phyloP scores from a whole-genome alignment of 495 filamentous ascomycete species.

The Pseudoneurospora amorphoporcata region DNA sequence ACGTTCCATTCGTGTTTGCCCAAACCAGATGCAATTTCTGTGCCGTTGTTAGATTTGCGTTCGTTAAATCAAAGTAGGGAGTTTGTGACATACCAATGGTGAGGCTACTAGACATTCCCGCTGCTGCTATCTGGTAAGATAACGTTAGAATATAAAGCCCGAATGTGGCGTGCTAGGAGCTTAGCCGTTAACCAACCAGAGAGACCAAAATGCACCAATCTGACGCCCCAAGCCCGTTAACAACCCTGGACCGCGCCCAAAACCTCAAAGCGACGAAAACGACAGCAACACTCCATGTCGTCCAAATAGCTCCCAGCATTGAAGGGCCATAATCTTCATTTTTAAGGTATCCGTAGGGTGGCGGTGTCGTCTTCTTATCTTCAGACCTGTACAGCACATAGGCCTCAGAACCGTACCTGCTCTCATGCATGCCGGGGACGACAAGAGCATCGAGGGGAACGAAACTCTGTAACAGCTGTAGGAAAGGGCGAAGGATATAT shows the following conservation, averaged over 20 bases:
- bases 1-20: constrained; percentile 17
- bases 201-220: constrained; percentile 14
- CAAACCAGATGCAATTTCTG: constrained; percentile 13
- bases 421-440: neutral
- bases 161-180: neutral
- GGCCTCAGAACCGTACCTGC: neutral
- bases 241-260: constrained; percentile 14
- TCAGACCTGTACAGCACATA: neutral
- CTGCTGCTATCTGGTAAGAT: constrained; percentile 4
- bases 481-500: neutral
- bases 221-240: constrained; percentile 5
- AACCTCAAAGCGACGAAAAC: constrained; percentile 13
- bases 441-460: neutral
- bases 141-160: neutral
- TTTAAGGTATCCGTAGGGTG: neutral
- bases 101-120: neutral
- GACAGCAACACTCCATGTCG: constrained; percentile 10
- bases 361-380: neutral
- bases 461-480: neutral
- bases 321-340: constrained; percentile 4
- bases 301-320: constrained; percentile 5
- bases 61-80: neutral
- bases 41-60: neutral
- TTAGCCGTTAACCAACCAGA: constrained; percentile 4
- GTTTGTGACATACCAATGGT: constrained; percentile 3